Evolutionary conservation across 805 yeast genomes (phyloP), one percentile per base, ranked within the genome.

Genomic region (Maudiozyma pseudohumilis): DNA sequence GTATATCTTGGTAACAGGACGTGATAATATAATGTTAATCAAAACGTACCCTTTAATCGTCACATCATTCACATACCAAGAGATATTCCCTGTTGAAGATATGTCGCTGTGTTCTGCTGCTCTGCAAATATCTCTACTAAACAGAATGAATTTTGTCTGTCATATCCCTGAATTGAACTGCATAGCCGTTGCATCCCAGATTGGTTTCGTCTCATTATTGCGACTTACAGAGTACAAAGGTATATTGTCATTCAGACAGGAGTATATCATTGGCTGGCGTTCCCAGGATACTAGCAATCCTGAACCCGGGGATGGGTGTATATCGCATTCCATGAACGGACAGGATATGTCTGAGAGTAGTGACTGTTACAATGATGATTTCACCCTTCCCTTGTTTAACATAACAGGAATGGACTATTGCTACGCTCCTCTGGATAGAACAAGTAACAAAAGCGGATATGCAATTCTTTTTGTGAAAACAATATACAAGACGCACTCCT

Each of bases 191-290:
- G 60, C 59, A 8, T 48, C 56, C 2, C 49, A 48, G 31, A 13
- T 43, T 6, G 60, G 60, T 4, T 24, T 47, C 6, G 30, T 55
- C 5, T 53, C 56, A 7, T 39, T 55, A 21, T 26, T 53, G 11
- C 39, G 59, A 33, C 37, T 55, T 22, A 53, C 58, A 3, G 53
- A 49, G 24, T 55, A 40, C 29, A 46, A 44, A 10, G 60, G 60
- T 3, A 45, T 55, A 5, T 49, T 41, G 33, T 49, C 57, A 10
- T 55, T 52, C 34, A 46, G 59, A 38, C 57, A 53, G 35, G 60
- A 55, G 33, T 52, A 50, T 41, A 41, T 53, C 16, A 15, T 48
- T 3, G 59, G 59, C 6, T 53, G 57, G 56, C 35, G 42, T 8
- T 27, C 45, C 6, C 56, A 52, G 35, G 43, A 49, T 20, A 45